These are phyloP conservation scores for Candida boidinii DNA, from an alignment of 805 yeast genomes.

Conservation along the genomic window DNA sequence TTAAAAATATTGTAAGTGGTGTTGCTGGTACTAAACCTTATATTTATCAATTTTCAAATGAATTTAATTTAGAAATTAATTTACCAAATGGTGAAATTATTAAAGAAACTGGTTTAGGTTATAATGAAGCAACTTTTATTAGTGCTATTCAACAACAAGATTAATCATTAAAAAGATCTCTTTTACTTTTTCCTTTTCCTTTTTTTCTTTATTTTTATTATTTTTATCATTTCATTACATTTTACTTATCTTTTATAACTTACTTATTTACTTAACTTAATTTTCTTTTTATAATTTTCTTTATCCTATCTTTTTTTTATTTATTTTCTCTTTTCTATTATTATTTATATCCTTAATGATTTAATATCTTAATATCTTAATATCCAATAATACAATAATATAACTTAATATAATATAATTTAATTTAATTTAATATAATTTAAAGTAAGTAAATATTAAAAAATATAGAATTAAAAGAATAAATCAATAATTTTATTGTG, in stretches of 20 bases:
- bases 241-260: too few species aligned
- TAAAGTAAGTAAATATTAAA: too few species aligned
- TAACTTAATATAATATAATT: too few species aligned
- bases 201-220: neutral
- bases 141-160: conserved; percentile 24
- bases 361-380: too few species aligned
- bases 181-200: neutral
- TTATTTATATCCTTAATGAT: too few species aligned
- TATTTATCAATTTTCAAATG: conserved; percentile 84
- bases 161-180: too few species aligned
- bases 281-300: neutral
- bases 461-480: too few species aligned
- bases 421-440: too few species aligned
- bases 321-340: conserved; percentile 12
- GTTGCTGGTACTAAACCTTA: conserved; percentile 96
- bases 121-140: conserved; percentile 78
- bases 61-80: conserved; percentile 35
- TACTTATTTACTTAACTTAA: neutral
- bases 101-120: conserved; percentile 57
- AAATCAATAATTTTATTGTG: too few species aligned
- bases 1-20: conserved; percentile 86
- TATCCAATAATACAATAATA: too few species aligned
- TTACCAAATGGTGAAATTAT: conserved; percentile 30
- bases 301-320: conserved; percentile 7
- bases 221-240: too few species aligned